Base-by-base conservation (phyloP, 768 basidiomycete genomes). In the Leccinum subgranulosum region DNA sequence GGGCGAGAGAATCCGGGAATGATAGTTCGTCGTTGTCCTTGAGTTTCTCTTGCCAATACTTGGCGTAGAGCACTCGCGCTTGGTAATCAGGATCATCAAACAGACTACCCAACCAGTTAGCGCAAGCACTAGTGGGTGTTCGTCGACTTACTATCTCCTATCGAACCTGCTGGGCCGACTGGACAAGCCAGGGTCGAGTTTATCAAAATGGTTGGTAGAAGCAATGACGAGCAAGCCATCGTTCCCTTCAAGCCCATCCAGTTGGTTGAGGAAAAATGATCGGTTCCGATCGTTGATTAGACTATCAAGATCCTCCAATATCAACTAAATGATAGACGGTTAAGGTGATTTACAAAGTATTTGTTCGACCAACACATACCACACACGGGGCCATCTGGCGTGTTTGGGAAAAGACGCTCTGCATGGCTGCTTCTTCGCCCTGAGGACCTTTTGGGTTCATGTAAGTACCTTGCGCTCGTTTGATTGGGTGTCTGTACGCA, bases 251-350 rank as follows among this genome's bases (percentile, higher is more conserved):
- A 93, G 70, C 1, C 92, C 92, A 60, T 94, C 92, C 8, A 91
- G 74, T 67, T 93, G 87, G 66, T 94, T 94, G 49, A 94, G 77
- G 82, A 94, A 94, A 78, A 90, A 93, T 3, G 90, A 90, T 29
- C 91, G 83, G 66, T 92, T 93, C 7, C 66, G 51, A 64, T 91
- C 83, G 58, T 83, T 90, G 74, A 94, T 89, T 36, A 92, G 78
- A 61, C 87, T 87, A 64, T 94, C 92, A 7, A 94, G 72, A 61
- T 85, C 84, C 62, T 85, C 84, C n/a, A 85, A 63, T 49, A 85
- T 72, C 57, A 69, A 47, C 68, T 70, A 51, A 45, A 55, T 19
- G 12, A 14, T 3, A 28, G 19, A 11, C n/a, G n/a, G 2, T 49
- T 9, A 10, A 51, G 54, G 28, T 36, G 2, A 7, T 49, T 19